Percentiles rank a stretch among this genome's conserved stretches.
Evolutionary conservation across 306 rosid species (phyloP).

Genomic region (Astragalus membranaceus): DNA sequence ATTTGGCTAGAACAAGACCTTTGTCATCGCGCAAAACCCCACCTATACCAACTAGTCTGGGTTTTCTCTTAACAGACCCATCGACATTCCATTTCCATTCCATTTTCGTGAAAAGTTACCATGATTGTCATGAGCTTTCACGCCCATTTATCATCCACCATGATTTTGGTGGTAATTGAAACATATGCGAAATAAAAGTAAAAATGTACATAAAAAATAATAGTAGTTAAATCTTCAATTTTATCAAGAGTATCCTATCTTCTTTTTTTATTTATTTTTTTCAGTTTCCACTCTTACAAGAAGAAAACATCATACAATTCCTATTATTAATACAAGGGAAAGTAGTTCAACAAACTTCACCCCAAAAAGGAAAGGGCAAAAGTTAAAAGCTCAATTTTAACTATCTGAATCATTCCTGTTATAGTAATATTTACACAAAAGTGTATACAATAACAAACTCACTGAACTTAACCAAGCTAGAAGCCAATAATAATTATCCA

Average conservation of each 20-base stretch:
- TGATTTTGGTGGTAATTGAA: no score
- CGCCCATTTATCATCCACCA: no score
- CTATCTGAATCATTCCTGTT: constrained; percentile 31
- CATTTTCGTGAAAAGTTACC: no score
- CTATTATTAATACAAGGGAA: neutral
- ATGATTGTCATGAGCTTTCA: no score
- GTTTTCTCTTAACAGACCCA: no score
- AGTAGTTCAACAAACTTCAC: constrained; percentile 12
- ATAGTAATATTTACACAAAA: constrained; percentile 52
- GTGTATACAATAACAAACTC: constrained; percentile 47
- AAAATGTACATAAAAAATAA: neutral
- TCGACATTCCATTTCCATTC: no score
- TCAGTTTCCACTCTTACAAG: neutral
- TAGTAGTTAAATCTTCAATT: neutral
- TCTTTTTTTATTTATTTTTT: neutral
- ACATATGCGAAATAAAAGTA: no score
- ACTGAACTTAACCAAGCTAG: constrained; percentile 44
- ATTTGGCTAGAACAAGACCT: no score
- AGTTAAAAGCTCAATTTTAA: constrained; percentile 24
- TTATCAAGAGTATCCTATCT: neutral
- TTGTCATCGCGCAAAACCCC: no score
- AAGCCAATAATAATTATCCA: constrained; percentile 81
- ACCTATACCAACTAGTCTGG: no score
- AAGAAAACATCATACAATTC: neutral
- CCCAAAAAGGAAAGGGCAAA: neutral